Percentiles rank a stretch among this genome's conserved stretches.
These are phyloP conservation scores for Moniliophthora roreri DNA, from an alignment of 1,284 basidiomycete genomes.

Conservation along the genomic window DNA sequence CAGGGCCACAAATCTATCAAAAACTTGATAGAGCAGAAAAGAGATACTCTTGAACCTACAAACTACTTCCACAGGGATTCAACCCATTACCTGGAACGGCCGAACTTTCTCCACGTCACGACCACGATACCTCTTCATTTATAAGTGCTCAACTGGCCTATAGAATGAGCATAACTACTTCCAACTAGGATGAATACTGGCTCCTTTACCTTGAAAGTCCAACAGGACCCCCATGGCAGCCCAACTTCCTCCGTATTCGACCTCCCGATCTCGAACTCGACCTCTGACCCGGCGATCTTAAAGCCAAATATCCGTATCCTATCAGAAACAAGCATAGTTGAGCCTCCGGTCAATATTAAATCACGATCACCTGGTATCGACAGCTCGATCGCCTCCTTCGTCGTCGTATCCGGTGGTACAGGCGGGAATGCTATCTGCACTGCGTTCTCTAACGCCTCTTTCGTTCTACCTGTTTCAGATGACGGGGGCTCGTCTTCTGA, in stretches of 20 bases:
- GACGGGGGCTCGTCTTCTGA: slow-evolving; percentile 86
- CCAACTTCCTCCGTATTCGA: slow-evolving; percentile 74
- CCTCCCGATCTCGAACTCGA: slow-evolving; percentile 48
- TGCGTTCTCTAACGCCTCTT: slow-evolving; percentile 70
- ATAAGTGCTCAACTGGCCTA: too few species aligned
- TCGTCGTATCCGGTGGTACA: slow-evolving; percentile 81
- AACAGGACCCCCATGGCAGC: slow-evolving; percentile 34
- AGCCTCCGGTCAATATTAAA: neutral
- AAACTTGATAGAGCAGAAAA: too few species aligned
- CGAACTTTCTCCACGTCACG: too few species aligned
- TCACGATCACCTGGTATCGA: neutral
- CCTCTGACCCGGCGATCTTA: slow-evolving; percentile 1
- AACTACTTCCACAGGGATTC: too few species aligned
- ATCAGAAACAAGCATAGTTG: neutral
- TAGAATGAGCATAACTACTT: too few species aligned
- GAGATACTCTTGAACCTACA: too few species aligned
- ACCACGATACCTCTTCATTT: neutral
- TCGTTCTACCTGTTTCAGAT: slow-evolving; percentile 82
- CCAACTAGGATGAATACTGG: neutral
- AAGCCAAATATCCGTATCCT: slow-evolving; percentile 18
- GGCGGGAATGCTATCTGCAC: slow-evolving; percentile 80
- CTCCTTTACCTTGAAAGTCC: slow-evolving; percentile 1
- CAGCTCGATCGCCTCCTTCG: slow-evolving; percentile 36
- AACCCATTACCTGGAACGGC: too few species aligned
- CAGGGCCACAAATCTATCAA: too few species aligned